Base-by-base conservation (phyloP, 83 land plant genomes). In the Picea mariana region DNA sequence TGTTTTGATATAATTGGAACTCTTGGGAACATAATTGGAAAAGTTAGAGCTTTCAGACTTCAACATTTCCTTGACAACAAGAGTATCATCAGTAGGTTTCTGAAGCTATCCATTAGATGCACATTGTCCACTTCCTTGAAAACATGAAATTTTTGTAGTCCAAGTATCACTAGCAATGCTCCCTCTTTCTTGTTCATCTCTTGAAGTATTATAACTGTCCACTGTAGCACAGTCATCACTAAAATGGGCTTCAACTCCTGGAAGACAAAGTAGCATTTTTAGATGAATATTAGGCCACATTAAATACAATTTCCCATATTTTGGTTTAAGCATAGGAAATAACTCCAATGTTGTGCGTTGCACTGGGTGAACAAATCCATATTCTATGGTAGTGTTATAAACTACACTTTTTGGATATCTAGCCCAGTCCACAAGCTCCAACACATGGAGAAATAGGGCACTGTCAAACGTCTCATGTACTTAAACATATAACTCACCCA, bases 321-420 rank as follows among this genome's bases (percentile, higher is more conserved):
- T 61, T 44, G 99, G 99, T 75, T 87, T 85, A 68, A 97, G 58
- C 31, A 85, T 79, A n/a, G 98, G 98, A 21, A 95, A 62, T 62
- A 94, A 87, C 40, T 95, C 93, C 85, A 98, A 87, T 6, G 92
- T 80, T 38, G 90, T 89, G 55, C 92, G 95, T 75, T 94, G 98
- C 21, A 94, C 86, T 42, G 83, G 92, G 49, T 93, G 87, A 65
- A 92, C 66, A 83, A 68, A 85, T 34, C 90, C 97, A 86, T 63
- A 58, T 55, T 90, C 91, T 63, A 78, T 69, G 71, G 88, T 90
- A 61, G 83, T 61, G 79, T 81, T 85, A 82, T 88, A 87, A 17
- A 80, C 83, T 27, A 84, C 61, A 27, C 73, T 77, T 31, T 80
- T 82, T 23, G 94, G 86, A 76, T 87, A 81, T 81, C 86, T 83